phyloP scores from a whole-genome alignment of 441 rosid species.

The Erodium texanum region DNA sequence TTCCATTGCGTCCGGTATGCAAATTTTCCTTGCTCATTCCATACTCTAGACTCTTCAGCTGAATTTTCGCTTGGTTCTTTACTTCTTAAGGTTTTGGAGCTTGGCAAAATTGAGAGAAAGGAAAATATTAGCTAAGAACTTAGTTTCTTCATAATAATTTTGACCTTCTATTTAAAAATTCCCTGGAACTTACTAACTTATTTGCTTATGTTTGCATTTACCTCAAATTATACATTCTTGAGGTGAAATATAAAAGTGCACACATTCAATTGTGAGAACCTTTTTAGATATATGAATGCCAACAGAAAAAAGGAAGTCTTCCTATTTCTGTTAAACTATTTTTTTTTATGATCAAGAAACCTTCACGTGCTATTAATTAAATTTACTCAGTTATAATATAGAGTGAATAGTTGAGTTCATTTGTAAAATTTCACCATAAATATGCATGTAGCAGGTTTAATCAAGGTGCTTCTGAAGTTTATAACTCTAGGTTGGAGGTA shows the following conservation, averaged over 20 bases:
- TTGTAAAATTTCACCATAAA: too few species aligned
- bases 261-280: background rate
- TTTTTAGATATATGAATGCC: background rate
- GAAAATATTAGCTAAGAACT: background rate
- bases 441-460: background rate
- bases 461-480: background rate
- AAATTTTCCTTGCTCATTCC: background rate
- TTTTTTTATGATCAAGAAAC: background rate
- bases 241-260: background rate
- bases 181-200: background rate
- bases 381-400: background rate
- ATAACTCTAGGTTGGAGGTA: background rate
- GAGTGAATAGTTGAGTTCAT: background rate
- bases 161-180: background rate
- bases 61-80: background rate
- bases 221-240: background rate
- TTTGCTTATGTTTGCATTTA: background rate
- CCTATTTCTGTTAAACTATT: background rate
- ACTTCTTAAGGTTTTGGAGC: background rate
- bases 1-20: conserved; percentile 17
- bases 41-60: too few species aligned
- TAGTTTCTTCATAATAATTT: background rate
- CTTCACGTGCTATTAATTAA: background rate
- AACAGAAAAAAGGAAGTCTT: background rate
- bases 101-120: background rate